phyloP scores from a whole-genome alignment of 2,329 filamentous ascomycete species.

The Xylaria sp. region DNA sequence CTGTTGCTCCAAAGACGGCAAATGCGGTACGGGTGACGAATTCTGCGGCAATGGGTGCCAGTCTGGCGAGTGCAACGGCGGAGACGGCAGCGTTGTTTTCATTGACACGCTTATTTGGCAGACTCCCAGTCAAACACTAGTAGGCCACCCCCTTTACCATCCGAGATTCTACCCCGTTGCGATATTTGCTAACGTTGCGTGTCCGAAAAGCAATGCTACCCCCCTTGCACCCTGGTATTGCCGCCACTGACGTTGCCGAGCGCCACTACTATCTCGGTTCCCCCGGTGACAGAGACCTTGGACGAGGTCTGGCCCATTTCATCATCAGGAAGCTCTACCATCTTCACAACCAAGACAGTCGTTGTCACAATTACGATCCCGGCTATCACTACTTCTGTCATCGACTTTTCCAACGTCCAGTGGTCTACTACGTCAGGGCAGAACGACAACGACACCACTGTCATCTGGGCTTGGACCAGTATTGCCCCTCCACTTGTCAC shows the following conservation, averaged over 20 bases:
- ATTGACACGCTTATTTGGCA: conserved; percentile 12
- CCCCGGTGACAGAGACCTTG: conserved; percentile 15
- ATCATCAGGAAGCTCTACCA: conserved; percentile 2
- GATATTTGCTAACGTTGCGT: conserved; percentile 11
- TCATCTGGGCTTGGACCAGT: conserved; percentile 22
- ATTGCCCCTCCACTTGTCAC: conserved; percentile 5
- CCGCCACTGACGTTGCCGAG: conserved; percentile 28
- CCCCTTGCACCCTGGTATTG: conserved; percentile 33
- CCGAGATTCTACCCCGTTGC: conserved; percentile 8
- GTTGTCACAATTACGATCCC: conserved; percentile 13
- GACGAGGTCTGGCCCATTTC: conserved; percentile 7
- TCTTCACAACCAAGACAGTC: conserved; percentile 5
- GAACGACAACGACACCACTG: conserved; percentile 1
- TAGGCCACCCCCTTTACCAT: conserved; percentile 10
- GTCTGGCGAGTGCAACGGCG: conserved; percentile 14
- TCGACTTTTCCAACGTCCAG: conserved; percentile 12
- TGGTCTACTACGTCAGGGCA: conserved; percentile 5
- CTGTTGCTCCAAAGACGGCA: conserved; percentile 21
- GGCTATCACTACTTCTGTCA: conserved; percentile 10
- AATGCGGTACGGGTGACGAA: conserved; percentile 13
- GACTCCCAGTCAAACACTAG: conserved; percentile 22
- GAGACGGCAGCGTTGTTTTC: conserved; percentile 5
- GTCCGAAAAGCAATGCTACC: conserved; percentile 23
- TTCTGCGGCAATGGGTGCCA: conserved; percentile 19
- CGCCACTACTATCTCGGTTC: conserved; percentile 22